Evolutionary conservation across 2,329 filamentous ascomycete genomes (phyloP).

Genomic region (Aspergillus luchuensis): DNA sequence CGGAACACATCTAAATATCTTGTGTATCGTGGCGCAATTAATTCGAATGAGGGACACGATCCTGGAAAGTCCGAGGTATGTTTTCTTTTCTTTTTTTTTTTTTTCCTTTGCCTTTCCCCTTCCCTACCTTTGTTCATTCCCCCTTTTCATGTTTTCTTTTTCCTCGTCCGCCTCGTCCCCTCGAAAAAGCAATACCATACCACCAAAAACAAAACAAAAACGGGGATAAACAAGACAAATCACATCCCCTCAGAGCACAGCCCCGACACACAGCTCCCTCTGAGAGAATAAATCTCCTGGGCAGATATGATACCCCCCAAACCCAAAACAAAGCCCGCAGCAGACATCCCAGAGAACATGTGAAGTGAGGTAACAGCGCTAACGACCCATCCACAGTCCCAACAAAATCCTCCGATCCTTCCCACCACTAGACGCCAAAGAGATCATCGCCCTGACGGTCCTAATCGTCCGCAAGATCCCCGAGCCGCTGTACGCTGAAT

Average conservation of each 20-base stretch:
- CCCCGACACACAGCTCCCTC: background rate
- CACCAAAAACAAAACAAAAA: slow-evolving; percentile 7
- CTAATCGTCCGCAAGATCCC: slow-evolving; percentile 88
- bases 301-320: background rate
- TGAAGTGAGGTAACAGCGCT: background rate
- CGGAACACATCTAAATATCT: slow-evolving; percentile 87
- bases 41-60: slow-evolving; percentile 85
- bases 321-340: background rate
- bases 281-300: background rate
- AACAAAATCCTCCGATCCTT: slow-evolving; percentile 90
- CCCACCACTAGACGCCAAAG: slow-evolving; percentile 77
- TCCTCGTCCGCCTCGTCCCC: background rate
- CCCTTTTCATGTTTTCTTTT: slow-evolving; percentile 2
- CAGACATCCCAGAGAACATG: background rate
- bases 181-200: background rate
- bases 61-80: slow-evolving; percentile 77
- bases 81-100: slow-evolving; percentile 8
- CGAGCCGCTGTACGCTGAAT: slow-evolving; percentile 84
- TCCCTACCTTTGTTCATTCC: background rate
- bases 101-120: background rate
- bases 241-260: background rate
- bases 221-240: background rate
- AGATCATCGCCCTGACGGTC: slow-evolving; percentile 82
- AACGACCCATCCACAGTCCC: slow-evolving; percentile 60
- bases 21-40: slow-evolving; percentile 95